A percentile compares a stretch with the other conserved stretches of the same genome.
Conservation (phyloP, 371 early-diverging fungal genomes). For the Actinomucor elegans region DNA sequence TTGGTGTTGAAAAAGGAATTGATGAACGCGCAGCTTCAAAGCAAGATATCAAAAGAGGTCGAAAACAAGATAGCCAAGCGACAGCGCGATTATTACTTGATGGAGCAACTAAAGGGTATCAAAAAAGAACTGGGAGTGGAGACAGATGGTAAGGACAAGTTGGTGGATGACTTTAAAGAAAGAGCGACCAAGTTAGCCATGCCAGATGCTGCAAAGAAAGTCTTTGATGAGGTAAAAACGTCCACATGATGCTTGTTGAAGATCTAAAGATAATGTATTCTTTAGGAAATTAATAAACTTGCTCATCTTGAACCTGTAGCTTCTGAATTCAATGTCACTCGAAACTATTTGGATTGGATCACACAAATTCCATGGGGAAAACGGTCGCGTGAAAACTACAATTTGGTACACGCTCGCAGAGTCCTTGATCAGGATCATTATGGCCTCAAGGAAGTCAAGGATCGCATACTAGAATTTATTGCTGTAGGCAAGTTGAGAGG, state of each 20-base stretch:
- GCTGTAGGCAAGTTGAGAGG: slow-evolving; percentile 95
- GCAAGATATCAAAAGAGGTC: slow-evolving; percentile 94
- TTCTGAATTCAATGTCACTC: slow-evolving; percentile 95
- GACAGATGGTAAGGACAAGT: slow-evolving; percentile 95
- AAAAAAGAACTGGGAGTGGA: slow-evolving; percentile 97
- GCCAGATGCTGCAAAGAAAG: slow-evolving; percentile 89
- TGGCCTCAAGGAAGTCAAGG: slow-evolving; percentile 97
- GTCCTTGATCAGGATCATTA: slow-evolving; percentile 98
- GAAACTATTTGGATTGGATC: slow-evolving; percentile 98
- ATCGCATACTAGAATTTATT: slow-evolving; percentile 97
- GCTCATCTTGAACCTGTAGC: slow-evolving; percentile 94
- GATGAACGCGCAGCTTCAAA: slow-evolving; percentile 93
- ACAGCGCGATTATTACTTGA: slow-evolving; percentile 95
- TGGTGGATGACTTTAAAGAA: slow-evolving; percentile 90
- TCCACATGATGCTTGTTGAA: no score
- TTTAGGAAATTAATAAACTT: slow-evolving; percentile 93
- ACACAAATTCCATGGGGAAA: slow-evolving; percentile 97
- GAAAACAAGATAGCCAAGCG: slow-evolving; percentile 94
- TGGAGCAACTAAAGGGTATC: slow-evolving; percentile 98
- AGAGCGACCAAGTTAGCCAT: slow-evolving; percentile 79
- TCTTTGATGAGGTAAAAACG: slow-evolving; percentile 81
- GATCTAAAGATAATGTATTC: no score
- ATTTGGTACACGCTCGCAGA: slow-evolving; percentile 73
- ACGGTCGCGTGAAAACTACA: slow-evolving; percentile 86
- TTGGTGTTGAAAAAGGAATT: slow-evolving; percentile 95